phyloP scores from a whole-genome alignment of 805 yeast species.

The Candida michaelii region DNA sequence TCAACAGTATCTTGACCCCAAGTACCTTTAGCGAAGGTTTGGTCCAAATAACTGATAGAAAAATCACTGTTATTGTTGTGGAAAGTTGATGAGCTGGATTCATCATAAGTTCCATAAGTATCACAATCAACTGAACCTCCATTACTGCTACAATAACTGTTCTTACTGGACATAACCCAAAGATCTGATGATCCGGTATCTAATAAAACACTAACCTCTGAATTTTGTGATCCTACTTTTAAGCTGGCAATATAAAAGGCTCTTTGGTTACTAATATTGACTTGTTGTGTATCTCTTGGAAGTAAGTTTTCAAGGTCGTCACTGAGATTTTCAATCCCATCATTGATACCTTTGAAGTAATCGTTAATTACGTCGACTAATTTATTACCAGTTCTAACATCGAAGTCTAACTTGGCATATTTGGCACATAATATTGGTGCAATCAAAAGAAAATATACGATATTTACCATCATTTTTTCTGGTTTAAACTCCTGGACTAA shows the following conservation, averaged over 20 bases:
- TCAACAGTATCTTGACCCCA: conserved; percentile 21
- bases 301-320: too few relatives aligned
- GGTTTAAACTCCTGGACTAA: neutral
- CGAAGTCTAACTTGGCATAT: conserved; percentile 23
- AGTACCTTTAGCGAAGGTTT: conserved; percentile 38
- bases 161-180: conserved; percentile 37
- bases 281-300: conserved; percentile 5
- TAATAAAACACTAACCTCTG: conserved; percentile 31
- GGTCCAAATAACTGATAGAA: conserved; percentile 49
- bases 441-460: neutral
- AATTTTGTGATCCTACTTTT: conserved; percentile 28
- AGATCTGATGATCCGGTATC: conserved; percentile 46
- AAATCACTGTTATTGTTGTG: conserved; percentile 35
- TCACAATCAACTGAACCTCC: conserved; percentile 25
- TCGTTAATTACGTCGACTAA: conserved; percentile 19
- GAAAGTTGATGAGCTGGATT: conserved; percentile 32
- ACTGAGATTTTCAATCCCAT: too few relatives aligned
- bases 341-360: conserved; percentile 12
- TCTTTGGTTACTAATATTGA: conserved; percentile 20
- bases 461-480: neutral
- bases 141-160: conserved; percentile 22
- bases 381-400: conserved; percentile 23
- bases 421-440: conserved; percentile 17
- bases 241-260: conserved; percentile 31
- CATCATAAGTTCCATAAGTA: conserved; percentile 38